Evolutionary conservation across 495 filamentous ascomycete species (phyloP), one percentile per base, ranked within the genome.

Genomic region (Xanthoparmelia taractica): DNA sequence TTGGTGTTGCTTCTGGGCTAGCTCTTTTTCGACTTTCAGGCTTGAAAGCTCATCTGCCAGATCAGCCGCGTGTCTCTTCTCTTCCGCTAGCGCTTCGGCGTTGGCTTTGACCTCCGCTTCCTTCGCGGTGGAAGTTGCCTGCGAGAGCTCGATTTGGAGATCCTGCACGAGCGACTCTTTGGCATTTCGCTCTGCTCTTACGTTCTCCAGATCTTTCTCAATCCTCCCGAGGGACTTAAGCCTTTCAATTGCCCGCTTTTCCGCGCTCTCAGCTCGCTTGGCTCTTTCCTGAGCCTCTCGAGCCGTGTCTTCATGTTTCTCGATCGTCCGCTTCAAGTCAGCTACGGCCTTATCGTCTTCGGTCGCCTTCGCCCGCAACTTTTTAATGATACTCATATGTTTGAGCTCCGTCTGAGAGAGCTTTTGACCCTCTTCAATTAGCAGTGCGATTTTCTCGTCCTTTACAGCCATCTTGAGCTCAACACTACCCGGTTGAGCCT

Each of bases 361-460:
- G 52, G 71, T 72, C 33, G 79, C 68, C 67, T 88, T 85, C 2
- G 73, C 69, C 17, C 92, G 83, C 56, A 97, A 73, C 71, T 90
- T 93, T 76, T 92, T 96, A 65, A 97, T 86, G 3, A 85, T 86
- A 18, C 84, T 86, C 47, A 91, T 79, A 65, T 94, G 86, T 67
- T 89, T 88, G 68, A 97, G 80, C 67, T 97, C 94, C 20, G 84
- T 87, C 68, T 87, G 89, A 5, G 88, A 89, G 15, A 97, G 80
- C 64, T 89, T 92, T 70, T 96, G 90, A 0, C 95, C 94, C 74
- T 98, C 94, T 69, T 95, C 87, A 74, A 98, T 87, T 18, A 98
- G 76, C 48, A 92, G 78, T 8, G 91, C 89, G 63, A 97, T 94
- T 66, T 90, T 87, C 67, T 93, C 90, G 65, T 97, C 91, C 64